Conservation (phyloP, 768 basidiomycete species). For the Mycena vulgaris region DNA sequence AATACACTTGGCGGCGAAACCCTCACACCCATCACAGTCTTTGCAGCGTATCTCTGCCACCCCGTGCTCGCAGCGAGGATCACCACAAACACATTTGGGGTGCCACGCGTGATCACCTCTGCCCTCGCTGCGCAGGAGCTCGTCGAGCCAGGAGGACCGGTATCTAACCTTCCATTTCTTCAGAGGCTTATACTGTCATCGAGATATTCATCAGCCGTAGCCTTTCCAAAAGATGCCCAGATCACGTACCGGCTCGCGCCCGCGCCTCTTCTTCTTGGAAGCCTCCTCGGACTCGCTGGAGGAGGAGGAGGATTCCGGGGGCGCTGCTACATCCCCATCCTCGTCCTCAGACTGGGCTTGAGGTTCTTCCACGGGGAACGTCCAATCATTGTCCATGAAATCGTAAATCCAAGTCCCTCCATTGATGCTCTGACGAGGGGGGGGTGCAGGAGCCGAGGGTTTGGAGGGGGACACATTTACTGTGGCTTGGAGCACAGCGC, state of each 20-base stretch:
- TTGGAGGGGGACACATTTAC: neutral
- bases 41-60: too few relatives aligned
- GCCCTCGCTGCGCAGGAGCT: neutral
- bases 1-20: slow-evolving; percentile 28
- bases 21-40: neutral
- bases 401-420: slow-evolving; percentile 19
- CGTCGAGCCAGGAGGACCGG: neutral
- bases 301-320: neutral
- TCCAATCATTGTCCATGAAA: slow-evolving; percentile 18
- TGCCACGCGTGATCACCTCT: slow-evolving; percentile 3
- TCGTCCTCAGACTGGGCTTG: neutral
- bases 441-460: neutral
- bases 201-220: too few relatives aligned
- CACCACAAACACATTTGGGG: neutral
- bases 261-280: neutral
- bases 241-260: neutral
- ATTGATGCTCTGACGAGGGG: too few relatives aligned
- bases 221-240: too few relatives aligned
- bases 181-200: neutral
- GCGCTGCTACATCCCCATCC: neutral
- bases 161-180: neutral
- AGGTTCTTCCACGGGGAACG: neutral
- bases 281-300: too few relatives aligned
- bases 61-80: neutral
- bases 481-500: neutral